Base-by-base conservation (phyloP, 768 basidiomycete species). In the Boletus vermiculosoides region DNA sequence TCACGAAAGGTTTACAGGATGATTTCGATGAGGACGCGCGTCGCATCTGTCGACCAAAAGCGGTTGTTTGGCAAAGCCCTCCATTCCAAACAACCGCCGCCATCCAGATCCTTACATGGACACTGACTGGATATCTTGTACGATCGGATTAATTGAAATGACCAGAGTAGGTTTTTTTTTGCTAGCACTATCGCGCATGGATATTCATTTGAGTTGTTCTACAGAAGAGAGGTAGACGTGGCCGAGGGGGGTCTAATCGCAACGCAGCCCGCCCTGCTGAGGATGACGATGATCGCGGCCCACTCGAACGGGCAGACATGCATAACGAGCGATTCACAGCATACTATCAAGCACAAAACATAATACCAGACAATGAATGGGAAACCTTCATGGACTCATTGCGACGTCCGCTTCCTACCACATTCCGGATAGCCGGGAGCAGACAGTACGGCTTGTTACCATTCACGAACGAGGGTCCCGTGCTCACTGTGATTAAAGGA, bases 371-470 rank as follows among this genome's bases (percentile, higher is more conserved):
- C 0, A 81, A 83, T 2, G 92, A 98, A 70, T 98, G 93, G 92
- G 80, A 85, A 0, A 47, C 61, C 1, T 89, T 98, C 57, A 72
- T 94, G 61, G 78, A 82, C 6, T 71, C 81, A 1, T 70, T 96
- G 55, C 80, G 83, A 42, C 76, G 76, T 28, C 90, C 91, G 37
- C 76, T 98, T 40, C 97, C 97, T 4, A 96, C 93, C 0, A 97
- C 95, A 0, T 99, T 99, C 72, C 81, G 97, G 40, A 86, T 99
- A 18, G 87, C 94, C 0, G 92, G 94, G 0, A 92, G 87, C 61
- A 80, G 93, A 70, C 82, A 89, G 95, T 95, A 69, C 55, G 78
- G 62, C n/a, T 41, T 37, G 52, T 52, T 12, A 22, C 11, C 20
- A 18, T 44, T 34, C 20, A 39, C 6, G 0, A 20, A 22, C 8